Evolutionary conservation across 345 rosid genomes (phyloP).

Genomic region (Eucalyptus pauciflora): DNA sequence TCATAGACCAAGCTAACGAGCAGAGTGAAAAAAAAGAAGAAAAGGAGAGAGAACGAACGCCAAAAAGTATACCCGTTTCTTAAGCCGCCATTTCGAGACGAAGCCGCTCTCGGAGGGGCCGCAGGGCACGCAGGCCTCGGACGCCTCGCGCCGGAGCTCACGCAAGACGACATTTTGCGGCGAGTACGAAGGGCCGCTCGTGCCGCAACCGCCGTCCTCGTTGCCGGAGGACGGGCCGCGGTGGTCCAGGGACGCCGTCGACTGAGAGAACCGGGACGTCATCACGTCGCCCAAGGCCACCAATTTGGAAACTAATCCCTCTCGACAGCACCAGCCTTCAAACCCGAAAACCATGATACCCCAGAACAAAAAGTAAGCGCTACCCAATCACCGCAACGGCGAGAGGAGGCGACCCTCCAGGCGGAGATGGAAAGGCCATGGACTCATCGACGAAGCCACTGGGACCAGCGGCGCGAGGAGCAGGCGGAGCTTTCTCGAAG

Average conservation of each 20-base stretch:
- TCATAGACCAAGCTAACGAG: not conserved
- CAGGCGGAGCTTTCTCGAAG: conserved; percentile 12
- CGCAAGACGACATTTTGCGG: conserved; percentile 73
- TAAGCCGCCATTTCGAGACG: conserved; percentile 90
- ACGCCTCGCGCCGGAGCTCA: conserved; percentile 77
- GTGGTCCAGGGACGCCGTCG: conserved; percentile 29
- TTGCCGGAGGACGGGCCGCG: conserved; percentile 26
- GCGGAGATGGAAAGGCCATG: not conserved
- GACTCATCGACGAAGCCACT: conserved; percentile 83
- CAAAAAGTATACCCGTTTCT: conserved; percentile 53
- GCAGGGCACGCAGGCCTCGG: conserved; percentile 49
- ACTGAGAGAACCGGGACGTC: conserved; percentile 84
- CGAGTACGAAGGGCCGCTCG: conserved; percentile 1
- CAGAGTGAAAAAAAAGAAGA: not conserved
- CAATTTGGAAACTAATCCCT: conserved; percentile 26
- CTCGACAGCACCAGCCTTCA: not conserved
- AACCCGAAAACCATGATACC: conserved; percentile 1
- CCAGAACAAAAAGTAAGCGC: not conserved
- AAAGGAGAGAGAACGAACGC: not conserved
- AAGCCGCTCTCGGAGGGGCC: conserved; percentile 68
- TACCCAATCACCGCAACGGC: not conserved
- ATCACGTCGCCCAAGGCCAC: conserved; percentile 97
- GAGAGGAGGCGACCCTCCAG: not conserved
- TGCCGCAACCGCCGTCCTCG: conserved; percentile 16
- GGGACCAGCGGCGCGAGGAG: conserved; percentile 82